These are phyloP conservation scores for Cystobasidium onofrii DNA, from an alignment of 768 basidiomycete genomes.

Conservation along the genomic window DNA sequence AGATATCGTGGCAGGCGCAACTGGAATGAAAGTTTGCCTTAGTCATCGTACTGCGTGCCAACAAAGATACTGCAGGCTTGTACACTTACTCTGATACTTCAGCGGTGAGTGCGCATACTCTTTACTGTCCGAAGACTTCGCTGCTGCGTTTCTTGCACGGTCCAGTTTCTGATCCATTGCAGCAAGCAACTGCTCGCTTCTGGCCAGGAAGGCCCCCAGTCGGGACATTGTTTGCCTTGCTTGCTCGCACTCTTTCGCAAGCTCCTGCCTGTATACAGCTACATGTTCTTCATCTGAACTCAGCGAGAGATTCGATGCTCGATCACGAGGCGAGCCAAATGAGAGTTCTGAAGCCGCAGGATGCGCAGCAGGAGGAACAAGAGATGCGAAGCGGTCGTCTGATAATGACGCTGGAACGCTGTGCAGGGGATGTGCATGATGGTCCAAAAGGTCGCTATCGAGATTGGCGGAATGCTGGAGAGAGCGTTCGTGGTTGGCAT, in stretches of 20 bases:
- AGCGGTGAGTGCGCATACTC: background rate
- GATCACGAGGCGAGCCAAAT: slow-evolving; percentile 3
- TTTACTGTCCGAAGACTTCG: background rate
- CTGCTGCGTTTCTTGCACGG: background rate
- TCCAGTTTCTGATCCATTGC: slow-evolving; percentile 1
- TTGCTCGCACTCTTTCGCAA: background rate
- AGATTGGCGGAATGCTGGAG: slow-evolving; percentile 10
- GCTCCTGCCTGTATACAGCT: background rate
- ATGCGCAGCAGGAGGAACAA: background rate
- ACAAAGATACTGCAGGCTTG: too few species aligned
- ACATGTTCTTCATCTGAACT: slow-evolving; percentile 22
- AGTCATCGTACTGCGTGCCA: too few species aligned
- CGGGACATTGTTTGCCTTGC: slow-evolving; percentile 6
- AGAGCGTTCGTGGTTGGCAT: slow-evolving; percentile 23
- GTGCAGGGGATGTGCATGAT: slow-evolving; percentile 23
- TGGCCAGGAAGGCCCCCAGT: background rate
- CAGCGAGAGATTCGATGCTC: background rate
- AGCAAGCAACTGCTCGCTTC: background rate
- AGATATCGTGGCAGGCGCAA: background rate
- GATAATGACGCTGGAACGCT: slow-evolving; percentile 10
- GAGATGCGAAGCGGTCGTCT: background rate
- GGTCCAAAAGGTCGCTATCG: slow-evolving; percentile 13
- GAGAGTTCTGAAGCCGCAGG: background rate
- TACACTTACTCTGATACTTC: background rate
- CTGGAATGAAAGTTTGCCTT: background rate